Conservation (phyloP, 768 basidiomycete genomes). For the Boletus subcaerulescens region DNA sequence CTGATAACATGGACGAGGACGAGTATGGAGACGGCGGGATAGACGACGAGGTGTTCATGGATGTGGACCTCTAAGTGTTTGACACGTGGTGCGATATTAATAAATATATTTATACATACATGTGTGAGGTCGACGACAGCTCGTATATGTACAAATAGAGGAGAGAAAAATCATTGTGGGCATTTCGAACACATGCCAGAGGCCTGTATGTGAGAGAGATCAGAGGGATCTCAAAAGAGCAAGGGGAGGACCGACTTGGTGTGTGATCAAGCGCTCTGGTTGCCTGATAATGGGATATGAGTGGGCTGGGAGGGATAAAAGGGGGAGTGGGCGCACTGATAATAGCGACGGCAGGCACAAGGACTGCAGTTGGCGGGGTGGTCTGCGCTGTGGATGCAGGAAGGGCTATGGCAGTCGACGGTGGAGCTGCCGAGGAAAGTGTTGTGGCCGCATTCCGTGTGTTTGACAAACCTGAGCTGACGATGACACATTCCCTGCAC, state of each 20-base stretch:
- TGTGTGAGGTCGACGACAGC: background rate
- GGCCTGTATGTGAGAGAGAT: conserved; percentile 28
- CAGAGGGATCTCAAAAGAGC: conserved; percentile 12
- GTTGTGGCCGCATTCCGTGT: conserved; percentile 54
- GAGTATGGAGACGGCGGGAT: conserved; percentile 69
- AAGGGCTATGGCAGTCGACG: conserved; percentile 49
- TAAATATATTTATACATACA: conserved; percentile 17
- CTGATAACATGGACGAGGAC: conserved; percentile 43
- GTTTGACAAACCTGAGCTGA: conserved; percentile 50
- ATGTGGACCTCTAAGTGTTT: conserved; percentile 41
- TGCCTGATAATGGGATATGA: conserved; percentile 35
- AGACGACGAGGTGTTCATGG: conserved; percentile 57
- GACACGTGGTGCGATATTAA: background rate
- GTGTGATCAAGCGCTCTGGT: conserved; percentile 49
- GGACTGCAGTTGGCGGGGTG: conserved; percentile 50
- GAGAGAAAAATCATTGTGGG: conserved; percentile 5
- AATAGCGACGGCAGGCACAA: conserved; percentile 57
- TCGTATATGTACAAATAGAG: conserved; percentile 14
- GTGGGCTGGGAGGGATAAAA: background rate
- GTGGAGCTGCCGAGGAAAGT: conserved; percentile 40
- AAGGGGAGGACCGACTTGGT: conserved; percentile 37
- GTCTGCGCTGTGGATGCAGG: conserved; percentile 45
- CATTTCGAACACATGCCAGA: conserved; percentile 41
- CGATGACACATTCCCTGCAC: conserved; percentile 63
- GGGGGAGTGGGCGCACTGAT: conserved; percentile 34